Percentiles rank a stretch among this genome's conserved stretches.
Evolutionary conservation across 1,284 basidiomycete genomes (phyloP).

Genomic region (Puccinia coronata): DNA sequence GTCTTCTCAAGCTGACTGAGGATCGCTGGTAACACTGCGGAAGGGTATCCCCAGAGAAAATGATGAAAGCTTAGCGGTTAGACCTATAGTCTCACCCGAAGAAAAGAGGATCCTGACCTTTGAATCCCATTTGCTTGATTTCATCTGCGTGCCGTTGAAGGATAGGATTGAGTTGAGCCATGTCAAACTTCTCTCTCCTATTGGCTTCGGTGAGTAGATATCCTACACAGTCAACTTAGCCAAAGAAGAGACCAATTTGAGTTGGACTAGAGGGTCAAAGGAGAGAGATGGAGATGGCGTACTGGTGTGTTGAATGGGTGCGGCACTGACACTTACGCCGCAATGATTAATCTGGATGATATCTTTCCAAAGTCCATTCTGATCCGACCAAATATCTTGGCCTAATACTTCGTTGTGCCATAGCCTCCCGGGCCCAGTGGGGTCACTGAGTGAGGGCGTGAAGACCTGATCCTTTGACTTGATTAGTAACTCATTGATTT

Average conservation of each 20-base stretch:
- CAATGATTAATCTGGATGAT: constrained; percentile 62
- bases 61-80: not conserved
- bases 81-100: not conserved
- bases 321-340: constrained; percentile 70
- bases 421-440: constrained; percentile 61
- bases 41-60: not conserved
- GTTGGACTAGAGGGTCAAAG: not conserved
- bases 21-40: constrained; percentile 63
- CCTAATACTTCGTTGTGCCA: constrained; percentile 73
- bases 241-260: not conserved
- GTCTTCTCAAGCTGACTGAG: constrained; percentile 69
- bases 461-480: constrained; percentile 60
- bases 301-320: constrained; percentile 69
- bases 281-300: not conserved
- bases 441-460: constrained; percentile 62
- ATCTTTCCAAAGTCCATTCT: constrained; percentile 72
- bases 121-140: constrained; percentile 58
- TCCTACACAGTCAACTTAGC: constrained; percentile 76
- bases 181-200: constrained; percentile 59
- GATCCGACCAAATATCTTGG: constrained; percentile 66
- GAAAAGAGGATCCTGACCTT: not conserved
- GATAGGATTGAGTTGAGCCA: constrained; percentile 57
- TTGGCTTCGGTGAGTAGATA: constrained; percentile 72
- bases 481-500: constrained; percentile 77
- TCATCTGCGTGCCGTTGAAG: constrained; percentile 61